Base-by-base conservation (phyloP, 2,329 filamentous ascomycete species). In the Aspergillus uvarum region DNA sequence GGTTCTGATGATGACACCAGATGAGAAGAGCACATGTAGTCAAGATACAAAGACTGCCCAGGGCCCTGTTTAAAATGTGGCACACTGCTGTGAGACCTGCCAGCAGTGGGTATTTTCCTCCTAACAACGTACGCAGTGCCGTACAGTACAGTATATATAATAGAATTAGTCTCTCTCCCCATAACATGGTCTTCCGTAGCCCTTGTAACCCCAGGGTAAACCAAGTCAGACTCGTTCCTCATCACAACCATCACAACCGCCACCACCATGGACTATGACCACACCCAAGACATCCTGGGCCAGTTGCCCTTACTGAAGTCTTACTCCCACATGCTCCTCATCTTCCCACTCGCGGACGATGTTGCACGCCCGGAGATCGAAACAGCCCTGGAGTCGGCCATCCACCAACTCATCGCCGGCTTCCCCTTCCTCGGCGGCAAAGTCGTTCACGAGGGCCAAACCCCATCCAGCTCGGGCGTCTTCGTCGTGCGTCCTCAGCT, bases 261-360 rank as follows among this genome's bases (percentile, higher is more conserved):
- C 26, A 29, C 26, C 10, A 51, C 53, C n/a, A 19, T 32, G 10
- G 54, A 48, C 5, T 63, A 56, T 35, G 53, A 57, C 19, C 63
- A 59, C 19, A 58, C 62, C n/a, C 59, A 64, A 58, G 66, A 67
- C 53, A 51, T 67, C 12, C 56, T 69, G 10, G 67, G 66, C 24
- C 67, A 69, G 35, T 59, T 69, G 2, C 67, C 66, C 5, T 29
- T 67, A 3, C 60, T 69, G 12, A 65, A 67, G 47, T 64, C 58
- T 44, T 69, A 69, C 54, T 67, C 58, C 0, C 65, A 68, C 47
- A 54, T 68, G 31, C 35, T 65, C n/a, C 58, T 68, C 5, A 62
- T 61, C 32, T 68, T 69, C 52, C 32, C 66, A 1, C 47, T 67
- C 3, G 12, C 56, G 5, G 51, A 64, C 7, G 49, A 51, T 8